Evolutionary conservation across 2,329 filamentous ascomycete genomes (phyloP).

Genomic region (Trichoderma koningiopsis): DNA sequence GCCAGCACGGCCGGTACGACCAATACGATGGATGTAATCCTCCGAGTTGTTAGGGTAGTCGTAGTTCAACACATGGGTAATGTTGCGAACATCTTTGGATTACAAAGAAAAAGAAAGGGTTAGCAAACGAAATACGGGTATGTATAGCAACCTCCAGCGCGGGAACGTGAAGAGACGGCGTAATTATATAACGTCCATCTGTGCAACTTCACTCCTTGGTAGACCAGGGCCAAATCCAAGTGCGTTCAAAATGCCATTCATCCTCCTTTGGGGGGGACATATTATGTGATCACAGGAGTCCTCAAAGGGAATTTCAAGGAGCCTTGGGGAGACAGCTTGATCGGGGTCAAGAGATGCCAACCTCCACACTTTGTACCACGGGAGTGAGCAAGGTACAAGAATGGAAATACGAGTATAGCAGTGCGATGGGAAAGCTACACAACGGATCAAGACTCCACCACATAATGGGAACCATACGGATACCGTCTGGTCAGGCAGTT

Average conservation of each 20-base stretch:
- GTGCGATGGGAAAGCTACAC: slow-evolving; percentile 44
- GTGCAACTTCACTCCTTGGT: slow-evolving; percentile 56
- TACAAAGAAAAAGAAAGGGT: slow-evolving; percentile 56
- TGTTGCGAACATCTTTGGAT: slow-evolving; percentile 96
- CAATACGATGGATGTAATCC: slow-evolving; percentile 97
- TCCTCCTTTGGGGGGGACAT: slow-evolving; percentile 36
- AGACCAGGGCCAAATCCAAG: slow-evolving; percentile 60
- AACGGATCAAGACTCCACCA: slow-evolving; percentile 79
- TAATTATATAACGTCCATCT: slow-evolving; percentile 53
- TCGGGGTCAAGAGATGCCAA: slow-evolving; percentile 73
- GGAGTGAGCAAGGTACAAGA: slow-evolving; percentile 63
- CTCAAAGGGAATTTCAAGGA: slow-evolving; percentile 51
- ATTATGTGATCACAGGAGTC: slow-evolving; percentile 57
- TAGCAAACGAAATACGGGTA: slow-evolving; percentile 64
- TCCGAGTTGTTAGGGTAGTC: slow-evolving; percentile 99
- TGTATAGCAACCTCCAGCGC: slow-evolving; percentile 65
- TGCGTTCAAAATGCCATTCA: slow-evolving; percentile 58
- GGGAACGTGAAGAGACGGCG: slow-evolving; percentile 49
- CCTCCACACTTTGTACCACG: slow-evolving; percentile 74
- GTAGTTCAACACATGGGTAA: slow-evolving; percentile 99
- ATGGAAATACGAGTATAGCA: slow-evolving; percentile 77
- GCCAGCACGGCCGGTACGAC: slow-evolving; percentile 94
- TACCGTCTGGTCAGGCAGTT: slow-evolving; percentile 85
- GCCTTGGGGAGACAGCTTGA: slow-evolving; percentile 68
- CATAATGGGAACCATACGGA: slow-evolving; percentile 76